Evolutionary conservation across 352 stramenopile species (phyloP).

Genomic region (Elongisporangium senticosum): DNA sequence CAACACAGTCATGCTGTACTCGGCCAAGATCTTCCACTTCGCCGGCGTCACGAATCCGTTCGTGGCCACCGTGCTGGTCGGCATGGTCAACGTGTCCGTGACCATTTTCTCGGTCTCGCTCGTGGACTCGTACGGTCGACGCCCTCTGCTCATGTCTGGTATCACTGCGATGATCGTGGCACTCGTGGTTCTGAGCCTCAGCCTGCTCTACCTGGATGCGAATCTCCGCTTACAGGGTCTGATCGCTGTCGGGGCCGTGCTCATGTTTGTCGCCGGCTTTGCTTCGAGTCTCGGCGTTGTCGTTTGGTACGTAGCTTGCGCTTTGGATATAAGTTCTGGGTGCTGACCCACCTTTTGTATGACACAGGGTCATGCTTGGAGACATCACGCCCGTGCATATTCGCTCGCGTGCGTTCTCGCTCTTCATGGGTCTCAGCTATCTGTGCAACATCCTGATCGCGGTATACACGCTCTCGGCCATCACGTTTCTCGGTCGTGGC

Average conservation of each 20-base stretch:
- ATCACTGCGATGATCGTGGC: conserved; percentile 70
- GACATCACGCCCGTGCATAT: conserved; percentile 88
- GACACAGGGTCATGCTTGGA: conserved; percentile 76
- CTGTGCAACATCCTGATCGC: conserved; percentile 81
- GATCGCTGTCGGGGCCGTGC: conserved; percentile 70
- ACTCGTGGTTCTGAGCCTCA: conserved; percentile 59
- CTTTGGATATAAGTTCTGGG: too few species aligned
- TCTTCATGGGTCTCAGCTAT: conserved; percentile 86
- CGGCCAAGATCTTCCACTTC: conserved; percentile 88
- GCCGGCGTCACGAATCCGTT: conserved; percentile 84
- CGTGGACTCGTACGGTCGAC: conserved; percentile 69
- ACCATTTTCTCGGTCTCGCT: conserved; percentile 76
- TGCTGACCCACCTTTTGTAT: too few species aligned
- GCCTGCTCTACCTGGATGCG: conserved; percentile 51
- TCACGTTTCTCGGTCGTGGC: conserved; percentile 61
- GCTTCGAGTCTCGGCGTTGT: conserved; percentile 76
- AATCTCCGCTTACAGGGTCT: conserved; percentile 44
- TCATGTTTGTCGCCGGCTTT: conserved; percentile 83
- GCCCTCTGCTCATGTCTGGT: conserved; percentile 63
- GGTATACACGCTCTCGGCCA: conserved; percentile 71
- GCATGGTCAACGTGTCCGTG: conserved; percentile 65
- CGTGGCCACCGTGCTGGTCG: conserved; percentile 70
- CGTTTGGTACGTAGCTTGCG: conserved; percentile 71
- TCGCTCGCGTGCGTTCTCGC: conserved; percentile 69
- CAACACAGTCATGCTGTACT: conserved; percentile 91